Conservation (phyloP, 768 basidiomycete species). For the Peribolospora kevripleyi region DNA sequence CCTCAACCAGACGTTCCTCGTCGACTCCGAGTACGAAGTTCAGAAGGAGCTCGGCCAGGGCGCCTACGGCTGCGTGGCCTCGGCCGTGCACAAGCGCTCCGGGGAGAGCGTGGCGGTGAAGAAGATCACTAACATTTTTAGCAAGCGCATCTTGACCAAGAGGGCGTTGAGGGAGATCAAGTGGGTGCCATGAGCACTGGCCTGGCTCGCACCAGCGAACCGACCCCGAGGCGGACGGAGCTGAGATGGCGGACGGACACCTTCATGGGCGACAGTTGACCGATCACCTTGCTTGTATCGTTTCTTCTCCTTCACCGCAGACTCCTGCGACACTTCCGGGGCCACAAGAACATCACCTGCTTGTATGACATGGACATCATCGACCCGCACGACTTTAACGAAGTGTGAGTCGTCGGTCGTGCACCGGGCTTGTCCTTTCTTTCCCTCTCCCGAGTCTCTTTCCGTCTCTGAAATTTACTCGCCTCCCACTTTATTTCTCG, state of each 20-base stretch:
- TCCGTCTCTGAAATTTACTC: not conserved
- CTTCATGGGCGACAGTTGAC: constrained; percentile 5
- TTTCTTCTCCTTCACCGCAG: constrained; percentile 21
- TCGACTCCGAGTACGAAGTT: constrained; percentile 72
- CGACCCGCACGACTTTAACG: constrained; percentile 75
- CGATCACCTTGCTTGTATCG: not conserved
- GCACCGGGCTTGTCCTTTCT: constrained; percentile 4
- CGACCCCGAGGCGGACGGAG: not conserved
- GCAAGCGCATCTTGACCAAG: constrained; percentile 79
- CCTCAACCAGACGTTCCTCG: constrained; percentile 63
- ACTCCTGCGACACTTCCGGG: constrained; percentile 86
- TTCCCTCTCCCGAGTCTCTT: not conserved
- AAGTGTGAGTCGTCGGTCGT: constrained; percentile 73
- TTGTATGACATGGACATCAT: constrained; percentile 88
- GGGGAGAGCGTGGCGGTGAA: constrained; percentile 85
- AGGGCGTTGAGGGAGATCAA: constrained; percentile 78
- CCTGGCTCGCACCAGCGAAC: constrained; percentile 12
- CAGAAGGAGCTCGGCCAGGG: constrained; percentile 90
- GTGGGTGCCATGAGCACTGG: constrained; percentile 3
- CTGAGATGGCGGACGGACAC: not conserved
- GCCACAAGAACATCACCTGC: constrained; percentile 98
- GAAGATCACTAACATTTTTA: constrained; percentile 28
- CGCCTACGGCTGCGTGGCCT: constrained; percentile 38
- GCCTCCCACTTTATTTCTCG: no score
- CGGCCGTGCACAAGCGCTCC: constrained; percentile 40